Conservation (phyloP, 139 green algal genomes). For the Volvox reticuliferus region DNA sequence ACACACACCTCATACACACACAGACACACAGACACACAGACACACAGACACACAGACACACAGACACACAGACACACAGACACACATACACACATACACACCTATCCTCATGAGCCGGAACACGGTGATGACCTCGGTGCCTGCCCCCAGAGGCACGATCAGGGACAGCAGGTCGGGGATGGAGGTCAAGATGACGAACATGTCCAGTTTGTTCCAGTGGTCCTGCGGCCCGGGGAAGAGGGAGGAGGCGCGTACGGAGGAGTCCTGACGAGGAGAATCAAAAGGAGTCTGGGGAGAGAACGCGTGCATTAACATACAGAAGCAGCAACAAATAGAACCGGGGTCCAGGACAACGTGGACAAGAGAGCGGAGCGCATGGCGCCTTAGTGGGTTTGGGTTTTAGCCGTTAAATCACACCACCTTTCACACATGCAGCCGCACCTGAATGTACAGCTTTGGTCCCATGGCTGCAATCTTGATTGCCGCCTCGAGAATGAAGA, state of each 20-base stretch:
- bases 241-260: background rate
- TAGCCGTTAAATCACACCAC: too few species aligned
- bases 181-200: slow-evolving; percentile 65
- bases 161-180: slow-evolving; percentile 53
- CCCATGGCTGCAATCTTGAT: slow-evolving; percentile 63
- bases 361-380: background rate
- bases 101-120: slow-evolving; percentile 47
- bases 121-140: slow-evolving; percentile 36
- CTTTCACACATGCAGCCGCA: background rate
- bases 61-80: background rate
- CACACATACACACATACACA: background rate
- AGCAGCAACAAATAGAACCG: too few species aligned
- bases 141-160: slow-evolving; percentile 33
- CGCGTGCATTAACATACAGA: too few species aligned
- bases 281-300: background rate
- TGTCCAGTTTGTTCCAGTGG: slow-evolving; percentile 71
- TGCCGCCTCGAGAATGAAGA: slow-evolving; percentile 67
- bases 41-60: background rate
- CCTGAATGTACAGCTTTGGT: slow-evolving; percentile 62
- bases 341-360: too few species aligned
- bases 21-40: background rate
- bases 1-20: background rate
- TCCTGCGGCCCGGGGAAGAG: background rate
- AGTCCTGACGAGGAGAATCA: background rate
- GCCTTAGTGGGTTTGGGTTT: background rate